These are phyloP conservation scores for Ampelocalamus luodianensis DNA, from an alignment of 176 grass and related monocot genomes.

Conservation along the genomic window DNA sequence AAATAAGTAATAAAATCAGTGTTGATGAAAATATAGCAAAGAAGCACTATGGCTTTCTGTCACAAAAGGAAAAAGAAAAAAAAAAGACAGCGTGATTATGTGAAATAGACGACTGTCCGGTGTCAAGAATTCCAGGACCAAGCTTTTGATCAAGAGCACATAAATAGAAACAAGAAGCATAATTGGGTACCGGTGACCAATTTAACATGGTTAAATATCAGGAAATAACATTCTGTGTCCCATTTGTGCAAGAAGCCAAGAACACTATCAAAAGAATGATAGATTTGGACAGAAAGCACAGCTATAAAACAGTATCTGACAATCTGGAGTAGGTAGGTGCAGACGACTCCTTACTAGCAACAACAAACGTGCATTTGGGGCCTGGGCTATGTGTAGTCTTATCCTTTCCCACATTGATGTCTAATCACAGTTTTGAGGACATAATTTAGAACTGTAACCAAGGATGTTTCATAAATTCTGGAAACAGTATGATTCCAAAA, in stretches of 20 bases:
- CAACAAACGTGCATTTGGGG: background rate
- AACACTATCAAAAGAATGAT: background rate
- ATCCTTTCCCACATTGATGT: constrained; percentile 3
- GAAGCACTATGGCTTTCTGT: background rate
- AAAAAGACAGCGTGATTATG: background rate
- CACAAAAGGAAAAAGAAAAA: background rate
- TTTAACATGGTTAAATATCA: constrained; percentile 1
- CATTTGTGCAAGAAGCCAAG: background rate
- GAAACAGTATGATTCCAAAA: background rate
- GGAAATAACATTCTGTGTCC: background rate
- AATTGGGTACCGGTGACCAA: background rate
- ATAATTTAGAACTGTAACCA: background rate
- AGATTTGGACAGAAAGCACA: background rate
- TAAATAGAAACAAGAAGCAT: background rate
- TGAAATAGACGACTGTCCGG: background rate
- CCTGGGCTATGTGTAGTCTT: constrained; percentile 4
- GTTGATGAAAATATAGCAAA: background rate
- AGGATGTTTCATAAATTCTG: background rate
- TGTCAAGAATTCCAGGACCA: background rate
- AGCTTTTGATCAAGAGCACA: background rate
- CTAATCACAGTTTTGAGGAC: background rate
- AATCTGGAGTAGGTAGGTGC: background rate
- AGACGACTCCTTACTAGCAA: background rate
- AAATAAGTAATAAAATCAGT: background rate
- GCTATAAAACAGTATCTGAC: background rate